Percentiles rank a stretch among this genome's conserved stretches.
phyloP scores from a whole-genome alignment of 352 stramenopile species.

The Peronospora farinosa region DNA sequence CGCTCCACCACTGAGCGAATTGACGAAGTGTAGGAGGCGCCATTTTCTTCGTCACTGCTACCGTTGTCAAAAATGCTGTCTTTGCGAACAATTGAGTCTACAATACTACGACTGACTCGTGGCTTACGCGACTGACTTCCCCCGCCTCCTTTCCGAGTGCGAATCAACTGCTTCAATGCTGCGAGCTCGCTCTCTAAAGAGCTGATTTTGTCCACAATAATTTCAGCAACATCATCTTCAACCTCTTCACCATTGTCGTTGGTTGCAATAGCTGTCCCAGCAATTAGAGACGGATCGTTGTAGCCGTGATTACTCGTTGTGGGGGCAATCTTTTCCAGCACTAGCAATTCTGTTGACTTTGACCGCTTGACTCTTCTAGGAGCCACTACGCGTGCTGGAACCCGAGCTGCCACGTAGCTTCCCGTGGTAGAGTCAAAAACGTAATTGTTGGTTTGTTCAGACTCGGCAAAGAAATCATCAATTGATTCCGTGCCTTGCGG shows the following conservation, averaged over 20 bases:
- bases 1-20: constrained; percentile 3
- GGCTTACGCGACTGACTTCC: constrained; percentile 1
- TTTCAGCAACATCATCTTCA: constrained; percentile 47
- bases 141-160: constrained; percentile 34
- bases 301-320: constrained; percentile 6
- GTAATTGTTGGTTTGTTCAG: constrained; percentile 73
- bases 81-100: constrained; percentile 32
- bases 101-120: constrained; percentile 4
- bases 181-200: constrained; percentile 59
- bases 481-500: constrained; percentile 27
- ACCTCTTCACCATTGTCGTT: constrained; percentile 13
- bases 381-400: constrained; percentile 7
- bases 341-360: constrained; percentile 8
- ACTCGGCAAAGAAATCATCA: constrained; percentile 74
- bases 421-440: constrained; percentile 56
- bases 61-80: constrained; percentile 69
- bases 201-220: constrained; percentile 80
- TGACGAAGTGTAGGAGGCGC: constrained; percentile 9
- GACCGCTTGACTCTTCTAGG: constrained; percentile 4
- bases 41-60: constrained; percentile 41
- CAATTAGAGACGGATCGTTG: not conserved
- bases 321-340: not conserved
- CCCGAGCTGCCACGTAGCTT: constrained; percentile 42
- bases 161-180: constrained; percentile 62
- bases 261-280: not conserved